Conservation (phyloP, 306 rosid species). For the Neltuma alba region DNA sequence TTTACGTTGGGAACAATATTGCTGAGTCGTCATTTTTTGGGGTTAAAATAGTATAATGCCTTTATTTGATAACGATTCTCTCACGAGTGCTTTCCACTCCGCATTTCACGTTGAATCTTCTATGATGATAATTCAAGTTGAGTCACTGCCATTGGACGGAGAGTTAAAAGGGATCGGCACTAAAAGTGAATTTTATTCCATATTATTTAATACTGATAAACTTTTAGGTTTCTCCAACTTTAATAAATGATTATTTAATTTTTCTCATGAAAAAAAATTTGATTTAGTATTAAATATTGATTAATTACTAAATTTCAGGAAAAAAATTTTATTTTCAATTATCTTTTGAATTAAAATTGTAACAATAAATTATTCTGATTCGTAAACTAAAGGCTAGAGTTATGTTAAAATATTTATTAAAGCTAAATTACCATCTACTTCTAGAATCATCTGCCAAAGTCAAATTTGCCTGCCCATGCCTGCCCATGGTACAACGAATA, state of each 20-base stretch:
- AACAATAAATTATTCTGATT: not conserved
- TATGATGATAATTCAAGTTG: no score
- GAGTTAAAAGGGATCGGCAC: not conserved
- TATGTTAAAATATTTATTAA: not conserved
- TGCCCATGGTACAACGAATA: no score
- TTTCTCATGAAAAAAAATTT: not conserved
- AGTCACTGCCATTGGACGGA: not conserved
- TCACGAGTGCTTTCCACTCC: no score
- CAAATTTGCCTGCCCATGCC: conserved; percentile 1
- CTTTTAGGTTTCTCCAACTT: not conserved
- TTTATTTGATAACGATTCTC: no score
- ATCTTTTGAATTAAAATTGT: not conserved
- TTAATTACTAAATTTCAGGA: not conserved
- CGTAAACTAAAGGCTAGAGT: not conserved
- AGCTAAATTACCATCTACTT: not conserved
- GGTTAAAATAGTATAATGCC: no score
- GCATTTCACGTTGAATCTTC: no score
- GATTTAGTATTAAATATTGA: not conserved
- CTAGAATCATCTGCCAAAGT: not conserved
- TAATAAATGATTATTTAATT: not conserved
- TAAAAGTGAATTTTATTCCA: not conserved
- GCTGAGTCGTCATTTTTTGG: no score
- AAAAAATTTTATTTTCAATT: not conserved
- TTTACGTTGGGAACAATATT: no score
- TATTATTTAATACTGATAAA: not conserved